Evolutionary conservation across 2,329 filamentous ascomycete genomes (phyloP), one percentile per base, ranked within the genome.

Genomic region (Neofusicoccum sp.): DNA sequence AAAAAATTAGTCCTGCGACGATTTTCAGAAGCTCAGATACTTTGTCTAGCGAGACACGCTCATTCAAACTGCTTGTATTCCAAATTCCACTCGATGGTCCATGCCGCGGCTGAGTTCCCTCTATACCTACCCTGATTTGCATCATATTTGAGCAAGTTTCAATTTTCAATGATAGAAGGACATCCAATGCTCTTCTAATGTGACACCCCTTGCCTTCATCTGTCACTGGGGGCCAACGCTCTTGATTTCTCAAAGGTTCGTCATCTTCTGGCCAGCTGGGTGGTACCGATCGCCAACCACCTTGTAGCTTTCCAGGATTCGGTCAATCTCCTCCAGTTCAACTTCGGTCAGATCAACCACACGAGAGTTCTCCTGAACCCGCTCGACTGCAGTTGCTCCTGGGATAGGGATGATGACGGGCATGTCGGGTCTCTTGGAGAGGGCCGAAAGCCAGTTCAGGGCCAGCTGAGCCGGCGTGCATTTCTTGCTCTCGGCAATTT

Each of bases 391-490:
- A 0, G 84, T 84, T 6, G 87, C 83, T 2, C 87, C 87, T 0
- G 87, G 87, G 63, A 90, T 89, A 3, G 87, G 86, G 51, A 90
- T 82, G 63, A 89, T 82, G 36, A 70, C 73, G 26, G 83, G 83
- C 79, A 83, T 80, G 40, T 81, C 84, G 4, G 81, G 77, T 33
- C 76, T 76, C 51, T 73, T 75, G 40, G 78, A 81, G 41, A 86
- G 73, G 1, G 79, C 73, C 43, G 79, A 66, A 3, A 85, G 73
- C 87, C 88, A 92, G 57, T 79, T 81, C 58, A 91, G 76, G n/a
- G 88, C 88, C 28, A 91, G 76, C 75, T 91, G 88, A 1, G 82
- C 80, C 3, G 83, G 70, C 0, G 84, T 88, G 69, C 80, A 83
- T 0, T 71, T 75, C 63, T 89, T 90, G 65, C 78, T 77, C 65